Evolutionary conservation across 1,284 basidiomycete species (phyloP).

Genomic region (Fomitopsis pinicola): DNA sequence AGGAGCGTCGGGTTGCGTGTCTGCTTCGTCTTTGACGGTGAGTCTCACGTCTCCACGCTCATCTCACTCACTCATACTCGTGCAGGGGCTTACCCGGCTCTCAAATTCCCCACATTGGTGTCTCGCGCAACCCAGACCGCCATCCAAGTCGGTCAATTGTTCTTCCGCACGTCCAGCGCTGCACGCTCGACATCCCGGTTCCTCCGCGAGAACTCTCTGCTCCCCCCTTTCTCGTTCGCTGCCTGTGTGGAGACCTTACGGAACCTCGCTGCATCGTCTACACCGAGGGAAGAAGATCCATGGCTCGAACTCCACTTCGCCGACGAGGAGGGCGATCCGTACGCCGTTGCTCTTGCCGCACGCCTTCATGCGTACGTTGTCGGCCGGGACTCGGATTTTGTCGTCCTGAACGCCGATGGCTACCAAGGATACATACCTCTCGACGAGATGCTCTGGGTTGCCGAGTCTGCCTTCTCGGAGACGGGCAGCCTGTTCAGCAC

Average conservation of each 20-base stretch:
- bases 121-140: conserved; percentile 54
- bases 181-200: conserved; percentile 73
- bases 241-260: conserved; percentile 61
- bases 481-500: conserved; percentile 14
- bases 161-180: conserved; percentile 76
- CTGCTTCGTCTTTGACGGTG: conserved; percentile 92
- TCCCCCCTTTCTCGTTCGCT: conserved; percentile 68
- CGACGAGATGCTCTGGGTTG: conserved; percentile 74
- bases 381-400: conserved; percentile 81
- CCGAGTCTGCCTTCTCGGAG: conserved; percentile 19
- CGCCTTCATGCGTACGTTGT: conserved; percentile 70
- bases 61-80: not conserved
- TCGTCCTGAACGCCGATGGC: conserved; percentile 69
- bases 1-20: conserved; percentile 67
- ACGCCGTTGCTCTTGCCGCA: conserved; percentile 80
- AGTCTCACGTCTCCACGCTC: conserved; percentile 19
- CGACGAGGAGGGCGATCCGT: conserved; percentile 85
- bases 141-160: conserved; percentile 66
- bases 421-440: conserved; percentile 79
- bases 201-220: conserved; percentile 65
- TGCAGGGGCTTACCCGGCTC: conserved; percentile 63
- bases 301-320: conserved; percentile 63
- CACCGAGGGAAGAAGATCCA: conserved; percentile 19
- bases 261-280: conserved; percentile 31
- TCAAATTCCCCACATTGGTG: conserved; percentile 73